Evolutionary conservation across 257 asterid species (phyloP), one percentile per base, ranked within the genome.

Genomic region (Schizonepeta tenuifolia): DNA sequence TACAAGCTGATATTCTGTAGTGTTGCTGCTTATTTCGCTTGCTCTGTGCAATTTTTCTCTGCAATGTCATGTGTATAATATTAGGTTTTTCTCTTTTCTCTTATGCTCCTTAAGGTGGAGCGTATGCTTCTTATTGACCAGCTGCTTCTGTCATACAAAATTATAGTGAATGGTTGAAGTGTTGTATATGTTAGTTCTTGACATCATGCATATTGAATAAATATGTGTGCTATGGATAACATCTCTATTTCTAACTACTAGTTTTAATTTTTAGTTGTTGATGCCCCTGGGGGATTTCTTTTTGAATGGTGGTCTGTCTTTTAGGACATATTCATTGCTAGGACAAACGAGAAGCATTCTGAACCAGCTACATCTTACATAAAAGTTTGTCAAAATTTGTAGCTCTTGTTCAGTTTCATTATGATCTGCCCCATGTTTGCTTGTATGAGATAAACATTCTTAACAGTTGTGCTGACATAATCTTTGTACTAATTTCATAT

Each of bases 251-350:
- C 73, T 54, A 10, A 66, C 65, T 46, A 26, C 72, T 69, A 20
- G 28, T 38, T 56, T 49, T 47, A 7, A 50, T 13, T 79, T 83
- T 79, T 82, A 95, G 98, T 98, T 40, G 92, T 95, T 77, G 99
- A 95, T 77, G 99, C 99, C 11, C 99, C 99, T 26, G 99, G 99
- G 72, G 99, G 99, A 60, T 95, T 95, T 86, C 93, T 95, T 28
- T 90, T 90, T 43, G 99, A 95, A 65, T 95, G 99, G 99, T 95
- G 99, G 99, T 95, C 99, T 17, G 98, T 92, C 57, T 92, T 95
- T 78, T 95, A 98, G 99, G 99, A 95, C 80, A 95, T 95, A 70
- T 95, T 90, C 85, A 95, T 95, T 69, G 96, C 99, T 56, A 88
- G 99, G 87, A 92, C 97, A 59, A 95, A 95, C 46, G 99, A 86